phyloP scores from a whole-genome alignment of 495 filamentous ascomycete species.

The Tetracladium marchalianum region DNA sequence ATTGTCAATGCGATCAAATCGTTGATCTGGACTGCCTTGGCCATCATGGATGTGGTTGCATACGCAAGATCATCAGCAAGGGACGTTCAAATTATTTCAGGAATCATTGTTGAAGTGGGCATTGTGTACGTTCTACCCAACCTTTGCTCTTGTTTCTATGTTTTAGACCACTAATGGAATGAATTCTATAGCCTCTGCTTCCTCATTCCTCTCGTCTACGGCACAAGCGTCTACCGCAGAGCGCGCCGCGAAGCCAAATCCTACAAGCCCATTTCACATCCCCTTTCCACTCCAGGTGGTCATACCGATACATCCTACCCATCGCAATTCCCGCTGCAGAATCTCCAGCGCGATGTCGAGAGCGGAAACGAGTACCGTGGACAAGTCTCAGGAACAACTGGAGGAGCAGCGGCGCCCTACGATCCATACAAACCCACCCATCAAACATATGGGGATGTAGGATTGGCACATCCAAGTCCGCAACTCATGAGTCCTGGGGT shows the following conservation, averaged over 20 bases:
- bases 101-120: slow-evolving; percentile 5
- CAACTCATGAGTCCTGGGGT: no score
- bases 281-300: neutral
- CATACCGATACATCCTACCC: neutral
- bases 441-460: no score
- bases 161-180: neutral
- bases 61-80: neutral
- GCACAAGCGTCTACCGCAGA: slow-evolving; percentile 24
- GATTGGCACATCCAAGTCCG: no score
- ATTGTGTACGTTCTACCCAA: slow-evolving; percentile 13
- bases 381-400: no score
- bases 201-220: slow-evolving; percentile 25
- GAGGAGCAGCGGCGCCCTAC: no score
- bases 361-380: no score
- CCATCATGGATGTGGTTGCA: slow-evolving; percentile 15
- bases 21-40: slow-evolving; percentile 18
- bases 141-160: neutral
- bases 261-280: slow-evolving; percentile 8
- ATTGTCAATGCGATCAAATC: slow-evolving; percentile 24
- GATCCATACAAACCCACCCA: no score
- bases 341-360: no score
- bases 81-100: neutral
- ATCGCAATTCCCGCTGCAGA: neutral
- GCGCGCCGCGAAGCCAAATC: slow-evolving; percentile 14
- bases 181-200: slow-evolving; percentile 18